Evolutionary conservation across 345 rosid species (phyloP), one percentile per base, ranked within the genome.

Genomic region (Turnera subulata): DNA sequence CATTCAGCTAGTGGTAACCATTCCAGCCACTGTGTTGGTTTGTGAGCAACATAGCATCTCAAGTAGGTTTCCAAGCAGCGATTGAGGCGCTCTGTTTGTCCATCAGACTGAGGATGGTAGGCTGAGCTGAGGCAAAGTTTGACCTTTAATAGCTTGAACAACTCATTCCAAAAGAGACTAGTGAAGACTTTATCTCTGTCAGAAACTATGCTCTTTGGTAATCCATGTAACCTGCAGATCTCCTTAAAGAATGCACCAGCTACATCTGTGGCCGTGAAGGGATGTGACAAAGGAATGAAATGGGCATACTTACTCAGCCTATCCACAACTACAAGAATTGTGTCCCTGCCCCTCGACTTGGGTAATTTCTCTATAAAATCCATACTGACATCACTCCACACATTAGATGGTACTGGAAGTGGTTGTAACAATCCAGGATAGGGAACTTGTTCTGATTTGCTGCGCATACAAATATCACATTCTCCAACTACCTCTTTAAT

Each of bases 11-110:
- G 6, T 0, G 19, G 18, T 11, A 45, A 4, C 48, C 48, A 45
- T 3, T 3, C 0, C 0, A 4, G 4, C 22, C 48, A 18, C 19
- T 6, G 0, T 0, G 20, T 1, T 0, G 48, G 48, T 0, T 2
- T 16, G 0, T 8, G 0, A n/a, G 19, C 8, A 0, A 1, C 18
- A 16, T 15, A 15, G 20, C 48, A 45, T 0, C 13, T 0, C 1
- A 45, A 10, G 1, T 45, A 45, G 0, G 11, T 10, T 1, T 45
- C 48, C 0, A 18, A 6, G 21, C 48, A 45, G 0, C 17, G 18
- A 10, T 45, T 18, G 10, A 45, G 10, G 7, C 15, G 10, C 2
- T 45, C 23, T 2, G 11, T 45, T 1, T 45, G 22, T 0, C 48
- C 21, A 45, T 45, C 22, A 1, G 20, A 4, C n/a, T 18, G 48